Evolutionary conservation across 805 yeast genomes (phyloP).

Genomic region (Cyberlindnera petersonii): DNA sequence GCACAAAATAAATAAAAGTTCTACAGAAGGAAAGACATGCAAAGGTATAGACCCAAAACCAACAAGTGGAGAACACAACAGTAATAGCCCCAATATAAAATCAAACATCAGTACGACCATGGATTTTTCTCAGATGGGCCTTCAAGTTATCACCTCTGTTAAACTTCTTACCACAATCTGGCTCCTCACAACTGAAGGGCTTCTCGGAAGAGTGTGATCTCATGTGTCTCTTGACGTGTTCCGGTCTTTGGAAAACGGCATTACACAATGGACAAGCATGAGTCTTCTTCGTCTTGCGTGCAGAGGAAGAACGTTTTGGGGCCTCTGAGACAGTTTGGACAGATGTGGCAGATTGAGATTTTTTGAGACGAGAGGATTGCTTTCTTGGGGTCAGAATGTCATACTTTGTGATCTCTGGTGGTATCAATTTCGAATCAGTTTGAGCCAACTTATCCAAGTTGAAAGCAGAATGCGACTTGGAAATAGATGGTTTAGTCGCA

Average conservation of each 20-base stretch:
- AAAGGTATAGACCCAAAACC: background rate
- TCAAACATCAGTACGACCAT: conserved; percentile 37
- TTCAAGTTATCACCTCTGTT: conserved; percentile 75
- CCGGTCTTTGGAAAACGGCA: conserved; percentile 62
- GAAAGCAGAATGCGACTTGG: conserved; percentile 48
- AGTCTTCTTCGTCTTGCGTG: conserved; percentile 50
- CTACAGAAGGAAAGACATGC: too few species aligned
- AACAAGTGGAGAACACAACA: background rate
- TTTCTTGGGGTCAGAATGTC: conserved; percentile 27
- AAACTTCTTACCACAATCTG: conserved; percentile 64
- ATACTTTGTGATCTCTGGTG: conserved; percentile 25
- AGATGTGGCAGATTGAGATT: conserved; percentile 22
- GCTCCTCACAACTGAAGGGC: conserved; percentile 63
- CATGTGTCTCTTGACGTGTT: conserved; percentile 70
- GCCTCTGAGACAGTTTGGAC: conserved; percentile 8
- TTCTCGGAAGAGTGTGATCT: conserved; percentile 77
- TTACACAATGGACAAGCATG: conserved; percentile 66
- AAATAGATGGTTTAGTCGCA: conserved; percentile 3
- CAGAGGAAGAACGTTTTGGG: conserved; percentile 30
- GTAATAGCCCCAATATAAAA: background rate
- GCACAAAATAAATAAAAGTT: too few species aligned
- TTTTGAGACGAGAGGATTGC: conserved; percentile 7
- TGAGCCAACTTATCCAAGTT: conserved; percentile 41
- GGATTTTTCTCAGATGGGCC: conserved; percentile 73
- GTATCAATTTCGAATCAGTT: conserved; percentile 10